These are phyloP conservation scores for Tagetes erecta DNA, from an alignment of 129 eudicot genomes.

Conservation along the genomic window DNA sequence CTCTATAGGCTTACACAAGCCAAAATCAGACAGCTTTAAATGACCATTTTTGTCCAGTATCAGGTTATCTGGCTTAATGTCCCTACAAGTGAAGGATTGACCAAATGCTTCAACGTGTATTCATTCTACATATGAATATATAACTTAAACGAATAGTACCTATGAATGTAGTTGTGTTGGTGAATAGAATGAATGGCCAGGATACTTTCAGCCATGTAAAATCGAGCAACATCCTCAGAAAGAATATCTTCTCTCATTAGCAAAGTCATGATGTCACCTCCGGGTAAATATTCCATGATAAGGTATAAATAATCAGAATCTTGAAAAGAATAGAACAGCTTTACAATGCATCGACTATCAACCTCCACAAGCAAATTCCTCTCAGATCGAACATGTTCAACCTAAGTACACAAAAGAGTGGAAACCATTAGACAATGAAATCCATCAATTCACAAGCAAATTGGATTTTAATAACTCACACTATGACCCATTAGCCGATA, in stretches of 20 bases:
- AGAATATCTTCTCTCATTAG: constrained; percentile 88
- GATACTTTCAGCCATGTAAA: constrained; percentile 91
- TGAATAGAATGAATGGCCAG: constrained; percentile 83
- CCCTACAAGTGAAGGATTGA: constrained; percentile 50
- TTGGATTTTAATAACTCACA: too few relatives aligned
- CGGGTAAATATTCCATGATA: constrained; percentile 94
- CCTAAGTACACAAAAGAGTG: constrained; percentile 34
- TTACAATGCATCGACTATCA: constrained; percentile 92
- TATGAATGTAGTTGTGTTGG: constrained; percentile 80
- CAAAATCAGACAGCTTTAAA: constrained; percentile 87
- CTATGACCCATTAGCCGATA: too few relatives aligned
- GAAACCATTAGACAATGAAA: constrained; percentile 13
- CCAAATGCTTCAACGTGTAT: constrained; percentile 1
- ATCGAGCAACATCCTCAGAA: constrained; percentile 88
- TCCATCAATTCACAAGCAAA: background rate
- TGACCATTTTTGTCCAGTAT: constrained; percentile 85
- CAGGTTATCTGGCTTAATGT: constrained; percentile 90
- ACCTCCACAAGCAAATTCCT: constrained; percentile 95
- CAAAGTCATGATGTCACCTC: constrained; percentile 94
- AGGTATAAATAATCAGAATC: constrained; percentile 84
- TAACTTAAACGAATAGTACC: constrained; percentile 37
- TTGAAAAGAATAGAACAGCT: constrained; percentile 84
- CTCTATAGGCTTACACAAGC: constrained; percentile 86
- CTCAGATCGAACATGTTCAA: constrained; percentile 91
- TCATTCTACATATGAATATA: background rate